Evolutionary conservation across 495 filamentous ascomycete genomes (phyloP).

Genomic region (Trichoderma asperelloides): DNA sequence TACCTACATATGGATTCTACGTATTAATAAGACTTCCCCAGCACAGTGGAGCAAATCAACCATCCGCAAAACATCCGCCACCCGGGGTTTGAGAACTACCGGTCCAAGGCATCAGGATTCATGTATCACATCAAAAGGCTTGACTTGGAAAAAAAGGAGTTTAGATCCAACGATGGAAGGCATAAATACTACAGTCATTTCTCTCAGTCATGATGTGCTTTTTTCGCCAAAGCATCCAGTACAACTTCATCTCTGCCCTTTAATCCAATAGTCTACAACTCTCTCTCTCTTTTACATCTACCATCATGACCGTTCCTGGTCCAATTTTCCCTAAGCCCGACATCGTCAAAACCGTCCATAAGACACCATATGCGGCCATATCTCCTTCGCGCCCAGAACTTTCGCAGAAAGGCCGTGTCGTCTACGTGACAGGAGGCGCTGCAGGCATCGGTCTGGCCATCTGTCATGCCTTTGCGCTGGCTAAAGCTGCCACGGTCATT

Average conservation of each 20-base stretch:
- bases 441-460: constrained; percentile 30
- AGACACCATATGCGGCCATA: constrained; percentile 32
- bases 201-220: too few species aligned
- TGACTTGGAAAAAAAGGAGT: too few species aligned
- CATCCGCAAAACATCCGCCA: not conserved
- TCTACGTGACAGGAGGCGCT: constrained; percentile 40
- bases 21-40: not conserved
- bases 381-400: constrained; percentile 31
- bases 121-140: not conserved
- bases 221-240: too few species aligned
- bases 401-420: constrained; percentile 32
- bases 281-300: not conserved
- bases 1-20: too few species aligned
- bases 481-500: constrained; percentile 25
- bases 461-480: constrained; percentile 26
- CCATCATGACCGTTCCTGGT: not conserved
- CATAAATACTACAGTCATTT: not conserved
- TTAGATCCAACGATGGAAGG: too few species aligned
- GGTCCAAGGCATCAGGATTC: not conserved
- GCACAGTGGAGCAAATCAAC: not conserved
- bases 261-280: too few species aligned
- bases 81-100: not conserved
- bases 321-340: not conserved
- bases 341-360: constrained; percentile 19
- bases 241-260: too few species aligned